Evolutionary conservation across 2,329 filamentous ascomycete species (phyloP).

Genomic region (Diaporthe sp.): DNA sequence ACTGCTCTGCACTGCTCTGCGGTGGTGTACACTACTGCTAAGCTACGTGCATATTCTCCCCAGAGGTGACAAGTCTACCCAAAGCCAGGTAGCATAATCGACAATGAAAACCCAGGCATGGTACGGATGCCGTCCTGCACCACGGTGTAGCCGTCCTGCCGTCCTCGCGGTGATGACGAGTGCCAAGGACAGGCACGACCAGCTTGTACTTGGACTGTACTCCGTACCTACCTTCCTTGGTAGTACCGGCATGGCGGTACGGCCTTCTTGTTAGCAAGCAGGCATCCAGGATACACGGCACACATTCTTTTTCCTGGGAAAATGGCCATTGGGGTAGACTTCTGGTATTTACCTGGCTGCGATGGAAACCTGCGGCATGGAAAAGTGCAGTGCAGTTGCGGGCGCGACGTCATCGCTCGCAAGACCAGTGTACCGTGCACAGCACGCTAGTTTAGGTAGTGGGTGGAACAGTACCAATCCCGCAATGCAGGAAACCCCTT

Average conservation of each 20-base stretch:
- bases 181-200: conserved; percentile 25
- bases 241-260: not conserved
- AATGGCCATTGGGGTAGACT: not conserved
- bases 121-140: too few relatives aligned
- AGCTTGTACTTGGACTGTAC: not conserved
- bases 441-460: not conserved
- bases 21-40: not conserved
- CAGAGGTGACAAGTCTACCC: not conserved
- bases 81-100: too few relatives aligned
- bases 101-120: too few relatives aligned
- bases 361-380: not conserved
- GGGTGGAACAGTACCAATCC: not conserved
- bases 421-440: not conserved
- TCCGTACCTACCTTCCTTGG: too few relatives aligned
- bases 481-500: not conserved
- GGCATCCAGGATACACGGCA: not conserved
- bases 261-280: not conserved
- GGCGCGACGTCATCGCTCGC: conserved; percentile 25
- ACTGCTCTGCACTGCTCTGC: too few relatives aligned
- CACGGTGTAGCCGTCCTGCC: not conserved
- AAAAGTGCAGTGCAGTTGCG: not conserved
- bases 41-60: not conserved
- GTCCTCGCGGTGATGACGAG: conserved; percentile 5
- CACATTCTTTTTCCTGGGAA: not conserved
- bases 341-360: not conserved